These are phyloP conservation scores for Pseudogymnoascus sp. DNA, from an alignment of 2,329 filamentous ascomycete species.

Conservation along the genomic window DNA sequence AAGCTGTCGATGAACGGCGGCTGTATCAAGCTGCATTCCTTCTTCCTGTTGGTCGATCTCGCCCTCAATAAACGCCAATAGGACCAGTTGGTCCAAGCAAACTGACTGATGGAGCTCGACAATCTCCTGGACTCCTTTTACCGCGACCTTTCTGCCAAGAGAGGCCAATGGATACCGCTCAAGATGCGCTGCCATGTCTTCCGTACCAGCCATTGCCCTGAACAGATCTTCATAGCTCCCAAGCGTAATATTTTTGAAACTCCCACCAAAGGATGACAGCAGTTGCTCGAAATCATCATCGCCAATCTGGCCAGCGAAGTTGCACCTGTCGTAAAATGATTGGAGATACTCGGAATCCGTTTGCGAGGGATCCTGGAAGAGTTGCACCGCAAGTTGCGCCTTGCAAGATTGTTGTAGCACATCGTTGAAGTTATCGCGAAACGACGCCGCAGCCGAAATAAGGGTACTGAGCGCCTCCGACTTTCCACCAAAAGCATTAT, in stretches of 20 bases:
- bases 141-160: constrained; percentile 66
- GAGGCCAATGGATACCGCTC: constrained; percentile 49
- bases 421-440: constrained; percentile 62
- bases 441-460: constrained; percentile 59
- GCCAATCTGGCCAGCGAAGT: constrained; percentile 68
- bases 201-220: constrained; percentile 35
- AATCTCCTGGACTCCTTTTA: constrained; percentile 72
- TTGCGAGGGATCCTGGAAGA: constrained; percentile 64
- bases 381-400: constrained; percentile 59
- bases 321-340: constrained; percentile 67
- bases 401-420: constrained; percentile 60
- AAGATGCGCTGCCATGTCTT: constrained; percentile 23
- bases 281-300: constrained; percentile 72
- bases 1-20: constrained; percentile 62
- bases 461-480: constrained; percentile 51
- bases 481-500: constrained; percentile 38
- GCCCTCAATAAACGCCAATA: constrained; percentile 79
- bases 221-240: constrained; percentile 46
- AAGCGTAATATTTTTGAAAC: constrained; percentile 49
- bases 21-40: constrained; percentile 56
- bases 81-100: constrained; percentile 71
- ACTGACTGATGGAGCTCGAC: constrained; percentile 64
- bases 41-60: constrained; percentile 69
- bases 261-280: constrained; percentile 58
- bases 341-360: constrained; percentile 68